A percentile compares a stretch with the other conserved stretches of the same genome.
Evolutionary conservation across 257 asterid genomes (phyloP).

Genomic region (Solanum peruvianum): DNA sequence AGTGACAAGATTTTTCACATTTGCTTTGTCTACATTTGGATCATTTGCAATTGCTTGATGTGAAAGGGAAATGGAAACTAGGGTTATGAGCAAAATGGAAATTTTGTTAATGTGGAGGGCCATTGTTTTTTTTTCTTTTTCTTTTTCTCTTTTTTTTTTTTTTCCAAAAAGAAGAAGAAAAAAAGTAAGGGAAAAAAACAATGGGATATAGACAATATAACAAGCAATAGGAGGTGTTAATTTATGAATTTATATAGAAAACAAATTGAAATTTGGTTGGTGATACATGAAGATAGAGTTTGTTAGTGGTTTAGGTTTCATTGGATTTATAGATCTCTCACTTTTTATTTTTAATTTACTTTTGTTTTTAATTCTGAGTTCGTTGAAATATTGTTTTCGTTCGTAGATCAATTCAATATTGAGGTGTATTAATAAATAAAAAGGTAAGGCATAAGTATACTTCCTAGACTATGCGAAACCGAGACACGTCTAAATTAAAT

Average conservation of each 20-base stretch:
- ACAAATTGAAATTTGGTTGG: neutral
- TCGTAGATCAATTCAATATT: neutral
- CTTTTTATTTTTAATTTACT: neutral
- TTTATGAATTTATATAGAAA: neutral
- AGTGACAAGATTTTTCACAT: neutral
- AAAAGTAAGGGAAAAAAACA: neutral
- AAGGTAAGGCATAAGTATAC: too few relatives aligned
- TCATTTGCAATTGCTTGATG: neutral
- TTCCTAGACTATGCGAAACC: accelerated
- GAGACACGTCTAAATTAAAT: too few relatives aligned
- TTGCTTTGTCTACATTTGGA: neutral
- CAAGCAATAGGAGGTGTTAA: neutral
- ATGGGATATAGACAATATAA: neutral
- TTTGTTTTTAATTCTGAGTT: neutral
- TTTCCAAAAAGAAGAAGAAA: neutral
- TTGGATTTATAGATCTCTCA: neutral
- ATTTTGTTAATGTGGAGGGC: neutral
- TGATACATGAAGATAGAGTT: neutral
- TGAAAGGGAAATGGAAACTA: neutral
- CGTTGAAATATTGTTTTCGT: neutral
- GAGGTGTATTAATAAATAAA: neutral
- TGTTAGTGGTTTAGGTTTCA: neutral
- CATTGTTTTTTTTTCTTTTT: neutral
- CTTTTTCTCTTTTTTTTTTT: neutral
- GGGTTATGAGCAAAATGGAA: neutral